Base-by-base conservation (phyloP, 305 asterid genomes). In the Andrographis paniculata region DNA sequence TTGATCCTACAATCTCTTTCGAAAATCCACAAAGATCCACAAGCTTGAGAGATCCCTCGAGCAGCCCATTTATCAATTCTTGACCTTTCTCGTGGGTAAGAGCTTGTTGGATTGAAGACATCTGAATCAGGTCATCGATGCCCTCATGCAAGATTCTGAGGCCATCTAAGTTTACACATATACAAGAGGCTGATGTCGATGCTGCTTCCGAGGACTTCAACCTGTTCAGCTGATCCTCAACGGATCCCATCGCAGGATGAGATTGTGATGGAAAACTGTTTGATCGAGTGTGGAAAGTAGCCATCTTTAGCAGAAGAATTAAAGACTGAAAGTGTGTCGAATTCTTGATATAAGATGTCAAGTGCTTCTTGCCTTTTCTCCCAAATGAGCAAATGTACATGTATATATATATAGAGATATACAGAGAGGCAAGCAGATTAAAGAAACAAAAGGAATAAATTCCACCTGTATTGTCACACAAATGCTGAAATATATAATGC, bases 11-110 rank as follows among this genome's bases (percentile, higher is more conserved):
- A 42, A 60, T 24, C 1, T 68, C 78, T 23, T 64, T 60, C 1
- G 60, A 49, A 6, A 52, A 15, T 1, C 56, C 55, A 24, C 76
- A 67, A 11, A 60, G 52, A 47, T 67, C 68, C 5, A 67, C 56
- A 1, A 61, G 49, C 36, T 16, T 6, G 1, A 69, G 53, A 42
- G 73, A 62, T 38, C 48, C 69, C n/a, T 62, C 62, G 6, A 73
- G 51, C 61, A 70, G 45, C 48, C 58, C 64, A 7, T 56, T 64
- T 9, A 44, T 17, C 56, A 49, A 48, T 2, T 13, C n/a, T n/a
- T n/a, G n/a, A n/a, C n/a, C n/a, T n/a, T n/a, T 6, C 0, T 14
- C 42, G 3, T 7, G 3, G 5, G 42, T 13, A 17, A 37, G 42
- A 1, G 24, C 52, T 45, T 63, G 63, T 33, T 63, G 67, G 52